These are phyloP conservation scores for Colletotrichum cordylinicola DNA, from an alignment of 2,329 filamentous ascomycete genomes.

Conservation along the genomic window DNA sequence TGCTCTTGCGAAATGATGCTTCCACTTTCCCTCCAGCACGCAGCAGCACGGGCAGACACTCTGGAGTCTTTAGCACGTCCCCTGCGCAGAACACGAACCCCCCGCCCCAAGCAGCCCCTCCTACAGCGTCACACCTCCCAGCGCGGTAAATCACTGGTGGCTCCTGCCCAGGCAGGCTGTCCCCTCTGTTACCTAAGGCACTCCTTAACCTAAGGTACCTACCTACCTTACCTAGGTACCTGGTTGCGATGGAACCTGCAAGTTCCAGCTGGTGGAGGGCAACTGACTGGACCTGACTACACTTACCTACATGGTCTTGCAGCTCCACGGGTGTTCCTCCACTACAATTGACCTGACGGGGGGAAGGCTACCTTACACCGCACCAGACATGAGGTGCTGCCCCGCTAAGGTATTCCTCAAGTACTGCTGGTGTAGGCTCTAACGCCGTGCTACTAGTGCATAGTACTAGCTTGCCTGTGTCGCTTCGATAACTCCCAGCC, in stretches of 20 bases:
- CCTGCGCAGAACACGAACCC: background rate
- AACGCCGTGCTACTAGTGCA: background rate
- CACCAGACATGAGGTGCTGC: background rate
- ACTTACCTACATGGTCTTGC: background rate
- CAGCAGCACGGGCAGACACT: background rate
- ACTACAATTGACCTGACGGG: background rate
- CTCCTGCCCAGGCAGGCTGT: background rate
- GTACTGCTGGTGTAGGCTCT: background rate
- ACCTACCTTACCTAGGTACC: no score
- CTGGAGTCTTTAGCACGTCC: slow-evolving; percentile 11
- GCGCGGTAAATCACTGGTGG: background rate
- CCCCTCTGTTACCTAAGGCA: background rate
- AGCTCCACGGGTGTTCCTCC: background rate
- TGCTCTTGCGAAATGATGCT: background rate
- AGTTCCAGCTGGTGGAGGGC: slow-evolving; percentile 17
- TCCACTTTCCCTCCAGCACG: background rate
- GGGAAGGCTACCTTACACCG: background rate
- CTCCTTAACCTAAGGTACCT: background rate
- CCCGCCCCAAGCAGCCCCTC: slow-evolving; percentile 4
- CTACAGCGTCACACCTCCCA: slow-evolving; percentile 5
- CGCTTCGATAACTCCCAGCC: background rate
- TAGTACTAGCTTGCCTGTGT: background rate
- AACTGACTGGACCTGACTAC: background rate
- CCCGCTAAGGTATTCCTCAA: background rate
- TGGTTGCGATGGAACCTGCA: background rate